Conservation (phyloP, 768 basidiomycete genomes). For the Mycena indigotica region DNA sequence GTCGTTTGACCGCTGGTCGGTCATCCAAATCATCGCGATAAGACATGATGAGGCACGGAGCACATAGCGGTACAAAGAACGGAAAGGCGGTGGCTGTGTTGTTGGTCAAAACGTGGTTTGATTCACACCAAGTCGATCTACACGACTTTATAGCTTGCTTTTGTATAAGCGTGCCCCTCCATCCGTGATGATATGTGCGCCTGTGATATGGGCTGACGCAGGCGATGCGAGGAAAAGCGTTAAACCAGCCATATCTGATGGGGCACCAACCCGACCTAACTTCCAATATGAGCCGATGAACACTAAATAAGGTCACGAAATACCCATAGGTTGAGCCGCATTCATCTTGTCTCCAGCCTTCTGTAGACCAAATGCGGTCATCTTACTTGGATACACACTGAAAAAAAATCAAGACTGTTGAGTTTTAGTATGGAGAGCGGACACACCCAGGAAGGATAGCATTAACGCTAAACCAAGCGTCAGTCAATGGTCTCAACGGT, state of each 20-base stretch:
- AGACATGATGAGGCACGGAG: neutral
- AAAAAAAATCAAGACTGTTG: neutral
- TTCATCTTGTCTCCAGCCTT: slow-evolving; percentile 55
- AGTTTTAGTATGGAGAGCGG: slow-evolving; percentile 7
- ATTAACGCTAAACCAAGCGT: slow-evolving; percentile 59
- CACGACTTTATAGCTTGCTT: neutral
- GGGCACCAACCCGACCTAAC: slow-evolving; percentile 63
- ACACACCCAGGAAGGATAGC: slow-evolving; percentile 79
- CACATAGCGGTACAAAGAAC: neutral
- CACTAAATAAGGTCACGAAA: slow-evolving; percentile 9
- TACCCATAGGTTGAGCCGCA: slow-evolving; percentile 65
- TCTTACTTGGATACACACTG: slow-evolving; percentile 80
- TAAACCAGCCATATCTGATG: slow-evolving; percentile 73
- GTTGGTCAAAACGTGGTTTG: neutral
- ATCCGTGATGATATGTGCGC: slow-evolving; percentile 70
- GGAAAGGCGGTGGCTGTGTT: neutral
- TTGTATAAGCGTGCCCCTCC: slow-evolving; percentile 53
- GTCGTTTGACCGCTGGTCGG: neutral
- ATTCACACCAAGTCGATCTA: neutral
- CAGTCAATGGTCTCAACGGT: slow-evolving; percentile 59
- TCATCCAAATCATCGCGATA: neutral
- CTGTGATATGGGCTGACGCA: slow-evolving; percentile 75
- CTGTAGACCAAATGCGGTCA: slow-evolving; percentile 76
- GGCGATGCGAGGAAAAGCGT: slow-evolving; percentile 70
- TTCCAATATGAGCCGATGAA: neutral